These are phyloP conservation scores for Batrachochytrium dendrobatidis DNA, from an alignment of 371 early-diverging fungal species.

Conservation along the genomic window DNA sequence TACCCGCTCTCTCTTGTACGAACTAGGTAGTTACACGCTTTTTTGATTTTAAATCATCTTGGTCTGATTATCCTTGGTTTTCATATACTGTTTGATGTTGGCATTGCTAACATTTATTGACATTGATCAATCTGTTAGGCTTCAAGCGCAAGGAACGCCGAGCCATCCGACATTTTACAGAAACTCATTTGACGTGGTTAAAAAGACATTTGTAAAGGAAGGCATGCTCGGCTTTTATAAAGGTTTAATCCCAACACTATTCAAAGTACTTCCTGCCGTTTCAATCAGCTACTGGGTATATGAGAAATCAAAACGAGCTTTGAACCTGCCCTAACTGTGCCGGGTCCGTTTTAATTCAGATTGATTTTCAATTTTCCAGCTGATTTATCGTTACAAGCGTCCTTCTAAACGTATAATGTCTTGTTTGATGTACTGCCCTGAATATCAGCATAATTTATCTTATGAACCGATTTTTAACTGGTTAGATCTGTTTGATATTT, in stretches of 20 bases:
- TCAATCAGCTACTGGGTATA: slow-evolving; percentile 29
- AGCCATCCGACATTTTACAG: slow-evolving; percentile 65
- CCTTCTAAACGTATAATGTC: too few species aligned
- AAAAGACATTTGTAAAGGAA: slow-evolving; percentile 51
- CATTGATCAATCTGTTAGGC: slow-evolving; percentile 29
- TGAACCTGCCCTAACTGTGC: slow-evolving; percentile 7
- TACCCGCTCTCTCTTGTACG: slow-evolving; percentile 72
- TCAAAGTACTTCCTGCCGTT: slow-evolving; percentile 54
- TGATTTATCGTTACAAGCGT: too few species aligned
- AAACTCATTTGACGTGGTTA: slow-evolving; percentile 58
- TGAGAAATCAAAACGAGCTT: slow-evolving; percentile 18
- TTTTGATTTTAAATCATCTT: background rate
- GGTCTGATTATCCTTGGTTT: slow-evolving; percentile 2
- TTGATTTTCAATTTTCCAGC: too few species aligned
- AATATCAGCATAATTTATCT: too few species aligned
- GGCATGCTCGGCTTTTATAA: slow-evolving; percentile 55
- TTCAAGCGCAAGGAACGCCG: slow-evolving; percentile 80
- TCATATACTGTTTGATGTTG: background rate
- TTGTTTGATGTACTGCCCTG: too few species aligned
- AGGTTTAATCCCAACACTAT: slow-evolving; percentile 65
- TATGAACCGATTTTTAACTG: too few species aligned
- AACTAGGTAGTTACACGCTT: slow-evolving; percentile 54
- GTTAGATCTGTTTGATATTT: too few species aligned
- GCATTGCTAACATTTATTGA: background rate
- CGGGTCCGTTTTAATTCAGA: too few species aligned